These are phyloP conservation scores for Quercus ilex DNA, from an alignment of 306 rosid species.

Conservation along the genomic window DNA sequence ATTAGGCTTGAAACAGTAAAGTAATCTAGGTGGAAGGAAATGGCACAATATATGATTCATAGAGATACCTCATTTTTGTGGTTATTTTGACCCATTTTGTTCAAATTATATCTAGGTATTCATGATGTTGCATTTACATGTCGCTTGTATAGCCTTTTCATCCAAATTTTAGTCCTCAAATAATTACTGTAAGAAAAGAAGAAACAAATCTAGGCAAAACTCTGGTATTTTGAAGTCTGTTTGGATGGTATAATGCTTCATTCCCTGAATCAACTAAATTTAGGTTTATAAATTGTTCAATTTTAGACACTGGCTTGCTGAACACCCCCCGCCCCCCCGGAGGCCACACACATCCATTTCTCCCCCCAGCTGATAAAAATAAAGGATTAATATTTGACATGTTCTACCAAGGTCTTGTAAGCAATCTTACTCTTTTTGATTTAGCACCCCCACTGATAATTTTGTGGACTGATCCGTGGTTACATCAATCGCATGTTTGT, in stretches of 20 bases:
- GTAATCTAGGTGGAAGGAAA: background rate
- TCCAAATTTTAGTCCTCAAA: background rate
- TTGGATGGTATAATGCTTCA: background rate
- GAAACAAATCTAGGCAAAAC: background rate
- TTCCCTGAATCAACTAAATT: background rate
- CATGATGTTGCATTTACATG: background rate
- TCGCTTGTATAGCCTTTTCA: background rate
- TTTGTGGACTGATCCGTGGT: background rate
- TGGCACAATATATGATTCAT: background rate
- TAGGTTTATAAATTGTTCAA: background rate
- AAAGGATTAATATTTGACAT: background rate
- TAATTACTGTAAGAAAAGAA: background rate
- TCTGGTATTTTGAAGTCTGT: background rate
- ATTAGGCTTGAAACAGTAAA: background rate
- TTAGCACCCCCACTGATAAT: background rate
- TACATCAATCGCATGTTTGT: background rate
- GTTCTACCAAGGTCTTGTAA: background rate
- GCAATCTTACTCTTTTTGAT: background rate
- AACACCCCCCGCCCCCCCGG: background rate
- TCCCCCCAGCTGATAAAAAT: background rate
- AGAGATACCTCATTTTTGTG: background rate
- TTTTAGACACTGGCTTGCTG: background rate
- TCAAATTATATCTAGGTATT: slow-evolving; percentile 1
- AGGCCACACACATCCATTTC: no score
- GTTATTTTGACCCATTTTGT: background rate